Conservation (phyloP, 2,329 filamentous ascomycete genomes). For the Monilinia fructigena region DNA sequence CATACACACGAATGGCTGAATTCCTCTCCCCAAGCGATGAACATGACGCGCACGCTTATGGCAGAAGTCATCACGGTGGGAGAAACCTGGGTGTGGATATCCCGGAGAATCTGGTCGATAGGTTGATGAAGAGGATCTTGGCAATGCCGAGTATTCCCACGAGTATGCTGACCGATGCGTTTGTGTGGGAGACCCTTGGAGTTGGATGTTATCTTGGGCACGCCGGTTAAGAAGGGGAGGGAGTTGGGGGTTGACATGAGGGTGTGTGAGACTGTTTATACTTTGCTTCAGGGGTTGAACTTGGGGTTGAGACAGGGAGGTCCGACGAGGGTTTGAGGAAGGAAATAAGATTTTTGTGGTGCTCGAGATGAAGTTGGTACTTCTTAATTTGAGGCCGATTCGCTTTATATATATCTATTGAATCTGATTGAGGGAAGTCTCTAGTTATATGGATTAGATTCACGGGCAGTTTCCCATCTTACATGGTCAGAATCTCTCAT, state of each 20-base stretch:
- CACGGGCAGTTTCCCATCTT: too few relatives aligned
- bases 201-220: conserved; percentile 60
- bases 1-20: conserved; percentile 53
- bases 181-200: conserved; percentile 57
- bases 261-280: conserved; percentile 46
- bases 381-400: neutral
- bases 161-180: conserved; percentile 60
- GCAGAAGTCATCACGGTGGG: conserved; percentile 54
- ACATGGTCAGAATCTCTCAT: too few relatives aligned
- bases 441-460: too few relatives aligned
- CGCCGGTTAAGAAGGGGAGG: conserved; percentile 55
- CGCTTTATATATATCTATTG: too few relatives aligned
- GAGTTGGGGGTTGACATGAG: conserved; percentile 55
- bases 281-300: conserved; percentile 37
- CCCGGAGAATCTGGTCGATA: conserved; percentile 48
- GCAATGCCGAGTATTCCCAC: conserved; percentile 46
- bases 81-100: conserved; percentile 50
- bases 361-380: neutral
- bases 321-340: neutral
- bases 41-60: conserved; percentile 51
- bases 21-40: conserved; percentile 48
- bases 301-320: conserved; percentile 13
- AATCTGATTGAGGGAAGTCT: too few relatives aligned
- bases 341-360: neutral
- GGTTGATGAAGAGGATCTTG: conserved; percentile 50